Conservation (phyloP, 2,329 filamentous ascomycete species). For the Fusarium drepaniforme region DNA sequence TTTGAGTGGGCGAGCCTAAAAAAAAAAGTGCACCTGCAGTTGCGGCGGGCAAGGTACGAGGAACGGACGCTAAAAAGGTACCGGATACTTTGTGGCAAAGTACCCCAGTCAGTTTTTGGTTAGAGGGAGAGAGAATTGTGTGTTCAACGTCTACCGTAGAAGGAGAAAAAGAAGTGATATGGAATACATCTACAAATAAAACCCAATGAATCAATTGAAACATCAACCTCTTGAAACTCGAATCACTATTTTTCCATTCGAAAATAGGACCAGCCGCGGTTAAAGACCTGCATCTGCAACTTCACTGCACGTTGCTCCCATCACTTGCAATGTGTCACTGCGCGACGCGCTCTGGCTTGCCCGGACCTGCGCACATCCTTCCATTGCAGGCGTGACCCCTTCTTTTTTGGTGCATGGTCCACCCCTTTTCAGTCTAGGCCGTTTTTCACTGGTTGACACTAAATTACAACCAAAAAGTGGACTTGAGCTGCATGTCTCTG, state of each 20-base stretch:
- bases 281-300: not conserved
- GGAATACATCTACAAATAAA: not conserved
- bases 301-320: conserved; percentile 2
- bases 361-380: not conserved
- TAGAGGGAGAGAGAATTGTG: too few relatives aligned
- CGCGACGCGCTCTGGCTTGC: conserved; percentile 5
- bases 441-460: not conserved
- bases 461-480: conserved; percentile 6
- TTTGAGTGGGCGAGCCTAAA: conserved; percentile 14
- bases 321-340: conserved; percentile 26
- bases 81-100: conserved; percentile 23
- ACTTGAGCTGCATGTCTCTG: conserved; percentile 16
- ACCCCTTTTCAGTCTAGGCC: not conserved
- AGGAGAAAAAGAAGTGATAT: not conserved
- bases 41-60: conserved; percentile 14
- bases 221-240: not conserved
- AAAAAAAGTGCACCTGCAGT: conserved; percentile 28
- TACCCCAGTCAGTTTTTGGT: conserved; percentile 17
- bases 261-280: not conserved
- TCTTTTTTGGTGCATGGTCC: not conserved
- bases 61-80: conserved; percentile 19
- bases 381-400: not conserved
- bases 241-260: not conserved
- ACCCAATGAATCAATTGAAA: not conserved
- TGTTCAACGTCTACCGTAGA: not conserved